Conservation (phyloP, 306 rosid genomes). For the Trifolium repens region DNA sequence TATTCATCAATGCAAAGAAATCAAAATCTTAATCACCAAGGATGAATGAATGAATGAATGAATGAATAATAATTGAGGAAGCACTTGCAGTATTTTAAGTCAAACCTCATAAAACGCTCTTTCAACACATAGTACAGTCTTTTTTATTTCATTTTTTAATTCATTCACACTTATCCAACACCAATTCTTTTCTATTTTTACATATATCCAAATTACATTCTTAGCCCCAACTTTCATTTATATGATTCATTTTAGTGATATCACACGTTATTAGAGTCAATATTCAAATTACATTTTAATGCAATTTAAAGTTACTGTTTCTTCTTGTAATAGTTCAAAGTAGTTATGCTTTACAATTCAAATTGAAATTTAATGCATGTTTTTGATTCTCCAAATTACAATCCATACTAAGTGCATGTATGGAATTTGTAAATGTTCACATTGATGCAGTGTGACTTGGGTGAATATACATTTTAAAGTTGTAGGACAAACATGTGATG, state of each 20-base stretch:
- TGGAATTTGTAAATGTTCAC: background rate
- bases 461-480: too few relatives aligned
- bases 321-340: background rate
- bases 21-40: constrained; percentile 5
- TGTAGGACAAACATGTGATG: too few relatives aligned
- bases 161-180: background rate
- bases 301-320: background rate
- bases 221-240: background rate
- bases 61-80: background rate
- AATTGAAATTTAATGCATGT: background rate
- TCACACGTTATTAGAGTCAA: constrained; percentile 32
- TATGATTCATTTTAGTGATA: background rate
- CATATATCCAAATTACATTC: constrained; percentile 13
- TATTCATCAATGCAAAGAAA: background rate
- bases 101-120: constrained; percentile 39
- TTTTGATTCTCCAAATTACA: background rate
- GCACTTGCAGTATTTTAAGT: constrained; percentile 31
- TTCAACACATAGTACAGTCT: constrained; percentile 5
- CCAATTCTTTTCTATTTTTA: background rate
- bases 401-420: background rate
- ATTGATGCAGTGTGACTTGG: too few relatives aligned
- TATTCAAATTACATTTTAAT: constrained; percentile 31
- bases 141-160: background rate
- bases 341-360: background rate
- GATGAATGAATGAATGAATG: background rate